Base-by-base conservation (phyloP, 2,329 filamentous ascomycete genomes). In the Bipolaris bicolor region DNA sequence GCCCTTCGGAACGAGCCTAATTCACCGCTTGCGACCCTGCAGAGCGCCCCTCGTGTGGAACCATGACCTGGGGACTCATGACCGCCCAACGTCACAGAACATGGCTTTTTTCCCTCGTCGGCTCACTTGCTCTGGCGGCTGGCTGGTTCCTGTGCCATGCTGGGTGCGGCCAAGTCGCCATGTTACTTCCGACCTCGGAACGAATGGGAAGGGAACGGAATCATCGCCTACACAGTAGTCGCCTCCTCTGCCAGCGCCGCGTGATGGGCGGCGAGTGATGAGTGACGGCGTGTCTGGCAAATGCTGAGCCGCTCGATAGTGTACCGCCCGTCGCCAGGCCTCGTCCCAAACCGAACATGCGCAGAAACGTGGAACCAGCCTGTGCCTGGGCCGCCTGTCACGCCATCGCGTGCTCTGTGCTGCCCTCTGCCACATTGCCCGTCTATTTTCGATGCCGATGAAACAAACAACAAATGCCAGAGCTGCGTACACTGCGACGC, bases 181-280 rank as follows among this genome's bases (percentile, higher is more conserved):
- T 50, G 56, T 51, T 31, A 50, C 60, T 65, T 58, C 63, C 64
- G 61, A 63, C 41, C 53, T 63, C 61, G 61, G 64, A 65, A 63
- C 56, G 43, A 53, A 45, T 48, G 46, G 41, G 54, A 56, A 52
- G n/a, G 33, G 55, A 48, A 58, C 48, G 52, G 57, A 55, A 55
- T 34, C 31, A 40, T 41, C 39, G 39, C 39, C 39, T 41, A 26
- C 24, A 26, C 24, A 26, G 6, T 26, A 20, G 18, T 26, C 15
- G 34, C 34, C 34, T 37, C 15, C 15, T 7, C 16, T 16, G 34
- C 13, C 39, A 37, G 52, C 52, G 39, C 36, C 52, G 51, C 59
- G 51, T 62, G 57, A 62, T 55, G 43, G 24, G 26, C 10, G 43
- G 31, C 43, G 26, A 26, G 57, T 36, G 22, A 41, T 24, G 20